phyloP scores from a whole-genome alignment of 768 basidiomycete species.

The Boletus tomentosulus region DNA sequence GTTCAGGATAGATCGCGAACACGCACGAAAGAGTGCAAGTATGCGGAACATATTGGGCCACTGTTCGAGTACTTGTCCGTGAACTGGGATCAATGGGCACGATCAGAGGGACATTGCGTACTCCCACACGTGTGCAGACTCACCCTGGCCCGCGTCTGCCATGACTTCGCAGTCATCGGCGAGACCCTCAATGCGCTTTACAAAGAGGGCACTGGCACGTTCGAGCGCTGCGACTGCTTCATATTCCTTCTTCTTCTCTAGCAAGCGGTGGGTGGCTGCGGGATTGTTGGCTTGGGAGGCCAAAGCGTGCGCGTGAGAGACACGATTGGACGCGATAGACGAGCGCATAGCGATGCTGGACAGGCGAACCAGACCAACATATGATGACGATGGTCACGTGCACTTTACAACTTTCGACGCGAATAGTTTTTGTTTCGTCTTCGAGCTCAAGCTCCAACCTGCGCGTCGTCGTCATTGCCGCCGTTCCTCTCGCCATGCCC shows the following conservation, averaged over 20 bases:
- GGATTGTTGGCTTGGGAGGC: conserved; percentile 39
- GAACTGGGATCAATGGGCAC: conserved; percentile 40
- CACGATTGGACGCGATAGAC: conserved; percentile 49
- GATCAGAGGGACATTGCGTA: neutral
- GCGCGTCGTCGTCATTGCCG: neutral
- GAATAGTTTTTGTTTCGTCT: conserved; percentile 1
- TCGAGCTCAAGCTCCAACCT: neutral
- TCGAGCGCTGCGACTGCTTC: conserved; percentile 74
- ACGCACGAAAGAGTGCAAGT: conserved; percentile 63
- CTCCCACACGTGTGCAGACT: neutral
- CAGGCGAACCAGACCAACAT: neutral
- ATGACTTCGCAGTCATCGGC: conserved; percentile 72
- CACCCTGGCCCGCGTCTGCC: conserved; percentile 74
- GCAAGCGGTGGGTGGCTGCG: conserved; percentile 50
- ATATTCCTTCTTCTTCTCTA: conserved; percentile 79
- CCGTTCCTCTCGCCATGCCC: conserved; percentile 17
- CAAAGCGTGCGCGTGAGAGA: conserved; percentile 42
- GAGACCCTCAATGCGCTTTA: conserved; percentile 63
- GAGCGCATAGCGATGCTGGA: conserved; percentile 43
- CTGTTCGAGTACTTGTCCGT: conserved; percentile 72
- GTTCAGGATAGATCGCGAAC: neutral
- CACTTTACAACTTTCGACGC: conserved; percentile 2
- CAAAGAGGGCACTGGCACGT: conserved; percentile 55
- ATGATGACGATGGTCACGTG: conserved; percentile 11
- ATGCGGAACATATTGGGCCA: conserved; percentile 85